A percentile compares a stretch with the other conserved stretches of the same genome.
These are phyloP conservation scores for Remersonia thermophila DNA, from an alignment of 2,329 filamentous ascomycete species.

Conservation along the genomic window DNA sequence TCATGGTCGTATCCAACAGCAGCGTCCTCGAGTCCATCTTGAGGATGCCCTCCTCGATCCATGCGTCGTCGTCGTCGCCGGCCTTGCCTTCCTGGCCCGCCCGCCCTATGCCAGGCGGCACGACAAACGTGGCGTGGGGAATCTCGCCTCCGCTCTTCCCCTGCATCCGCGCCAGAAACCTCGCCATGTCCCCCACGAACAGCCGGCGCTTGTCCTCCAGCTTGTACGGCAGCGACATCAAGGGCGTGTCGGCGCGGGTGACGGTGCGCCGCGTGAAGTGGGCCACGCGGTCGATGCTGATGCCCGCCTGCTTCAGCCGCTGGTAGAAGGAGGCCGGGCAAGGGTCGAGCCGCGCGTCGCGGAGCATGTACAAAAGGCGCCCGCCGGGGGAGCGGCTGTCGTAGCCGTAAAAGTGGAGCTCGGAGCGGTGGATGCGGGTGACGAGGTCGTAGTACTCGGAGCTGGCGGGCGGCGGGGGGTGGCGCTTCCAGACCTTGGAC, in stretches of 20 bases:
- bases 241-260: not conserved
- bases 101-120: no score
- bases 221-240: not conserved
- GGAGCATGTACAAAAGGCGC: conserved; percentile 2
- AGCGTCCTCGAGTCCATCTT: conserved; percentile 6
- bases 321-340: conserved; percentile 1
- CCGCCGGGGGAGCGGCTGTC: not conserved
- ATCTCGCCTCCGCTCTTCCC: not conserved
- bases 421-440: not conserved
- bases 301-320: not conserved
- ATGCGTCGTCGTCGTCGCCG: not conserved
- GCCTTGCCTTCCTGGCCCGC: not conserved
- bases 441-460: conserved; percentile 1
- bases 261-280: conserved; percentile 4
- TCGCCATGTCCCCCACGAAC: conserved; percentile 3
- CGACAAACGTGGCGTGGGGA: not conserved
- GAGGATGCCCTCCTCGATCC: conserved; percentile 6
- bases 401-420: conserved; percentile 2
- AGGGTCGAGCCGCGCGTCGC: not conserved
- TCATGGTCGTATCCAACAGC: conserved; percentile 9
- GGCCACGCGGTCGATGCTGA: conserved; percentile 4
- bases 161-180: not conserved
- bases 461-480: not conserved
- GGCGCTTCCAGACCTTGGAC: not conserved
- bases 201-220: not conserved